A percentile compares a stretch with the other conserved stretches of the same genome.
phyloP scores from a whole-genome alignment of 2,329 filamentous ascomycete genomes.

The Beauveria medogensis region DNA sequence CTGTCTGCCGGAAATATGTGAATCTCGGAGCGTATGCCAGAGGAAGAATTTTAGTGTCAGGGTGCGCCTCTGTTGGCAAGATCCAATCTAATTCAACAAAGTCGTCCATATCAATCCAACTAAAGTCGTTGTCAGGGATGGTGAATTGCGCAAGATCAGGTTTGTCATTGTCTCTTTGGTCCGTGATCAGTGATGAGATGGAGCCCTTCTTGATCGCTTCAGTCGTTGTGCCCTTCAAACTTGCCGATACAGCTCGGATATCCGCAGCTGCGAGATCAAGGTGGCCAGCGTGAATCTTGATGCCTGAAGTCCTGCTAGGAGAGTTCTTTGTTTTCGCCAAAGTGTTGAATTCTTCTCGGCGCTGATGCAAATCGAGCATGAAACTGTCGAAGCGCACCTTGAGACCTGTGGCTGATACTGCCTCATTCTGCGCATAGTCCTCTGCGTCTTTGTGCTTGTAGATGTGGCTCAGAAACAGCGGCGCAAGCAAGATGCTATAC shows the following conservation, averaged over 20 bases:
- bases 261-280: constrained; percentile 88
- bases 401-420: constrained; percentile 87
- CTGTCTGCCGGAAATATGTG: constrained; percentile 95
- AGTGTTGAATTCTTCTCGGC: constrained; percentile 84
- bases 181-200: constrained; percentile 40
- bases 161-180: constrained; percentile 41
- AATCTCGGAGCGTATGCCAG: constrained; percentile 89
- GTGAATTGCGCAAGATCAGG: constrained; percentile 80
- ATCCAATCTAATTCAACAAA: constrained; percentile 98
- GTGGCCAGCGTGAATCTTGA: constrained; percentile 93
- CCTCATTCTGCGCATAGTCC: constrained; percentile 60
- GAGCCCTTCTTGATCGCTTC: constrained; percentile 63
- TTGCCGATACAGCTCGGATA: constrained; percentile 86
- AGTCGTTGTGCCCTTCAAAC: constrained; percentile 69
- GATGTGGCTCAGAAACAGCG: constrained; percentile 89
- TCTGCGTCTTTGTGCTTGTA: constrained; percentile 98
- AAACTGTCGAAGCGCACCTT: constrained; percentile 95
- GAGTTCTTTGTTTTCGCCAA: constrained; percentile 68
- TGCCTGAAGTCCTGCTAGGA: constrained; percentile 75
- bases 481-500: constrained; percentile 87
- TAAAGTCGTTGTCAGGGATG: constrained; percentile 90
- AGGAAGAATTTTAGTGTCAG: constrained; percentile 88
- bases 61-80: constrained; percentile 78
- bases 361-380: constrained; percentile 91
- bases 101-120: constrained; percentile 99